Base-by-base conservation (phyloP, 495 filamentous ascomycete species). In the Daldinia grandis region DNA sequence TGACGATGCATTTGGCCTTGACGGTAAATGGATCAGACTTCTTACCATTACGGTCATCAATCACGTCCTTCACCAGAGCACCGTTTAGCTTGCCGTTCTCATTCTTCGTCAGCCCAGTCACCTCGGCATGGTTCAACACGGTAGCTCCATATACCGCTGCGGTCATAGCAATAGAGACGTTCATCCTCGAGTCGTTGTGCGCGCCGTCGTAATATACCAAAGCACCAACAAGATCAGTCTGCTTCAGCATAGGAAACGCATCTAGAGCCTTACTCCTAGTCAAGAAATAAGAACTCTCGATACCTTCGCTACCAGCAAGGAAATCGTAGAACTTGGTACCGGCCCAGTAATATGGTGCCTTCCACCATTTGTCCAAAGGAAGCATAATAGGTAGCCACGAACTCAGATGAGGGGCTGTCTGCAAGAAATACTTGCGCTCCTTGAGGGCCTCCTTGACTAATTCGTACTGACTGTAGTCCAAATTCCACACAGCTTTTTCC, bases 151-250 rank as follows among this genome's bases (percentile, higher is more conserved):
- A 98, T 33, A 98, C 84, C 1, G 95, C 95, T 12, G 94, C 95
- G 19, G 95, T 99, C 91, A 97, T 95, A 9, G 92, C 95, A 51
- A 98, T 83, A 7, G 94, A 96, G 42, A 98, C 93, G 72, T 99
- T 99, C 95, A 99, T 99, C 56, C 95, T 88, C 25, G 95, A 98
- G 79, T 99, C 95, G 76, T 98, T 99, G 83, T 99, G 95, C 2
- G 94, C 94, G 70, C 95, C 95, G 82, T 99, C 95, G 78, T 99
- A 99, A 84, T 99, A 99, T 0, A 99, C 95, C 74, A 98, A 84
- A 40, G 95, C 95, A 51, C 95, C 95, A 51, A 94, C 86, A 4
- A 99, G 82, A 44, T 92, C 91, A 35, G 92, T 89, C 74, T 88
- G 91, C 80, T 93, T 95, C 69, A 99, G 79, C 95, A 98, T 98